Conservation (phyloP, 169 alveolate species). For the Eimeria praecox region DNA sequence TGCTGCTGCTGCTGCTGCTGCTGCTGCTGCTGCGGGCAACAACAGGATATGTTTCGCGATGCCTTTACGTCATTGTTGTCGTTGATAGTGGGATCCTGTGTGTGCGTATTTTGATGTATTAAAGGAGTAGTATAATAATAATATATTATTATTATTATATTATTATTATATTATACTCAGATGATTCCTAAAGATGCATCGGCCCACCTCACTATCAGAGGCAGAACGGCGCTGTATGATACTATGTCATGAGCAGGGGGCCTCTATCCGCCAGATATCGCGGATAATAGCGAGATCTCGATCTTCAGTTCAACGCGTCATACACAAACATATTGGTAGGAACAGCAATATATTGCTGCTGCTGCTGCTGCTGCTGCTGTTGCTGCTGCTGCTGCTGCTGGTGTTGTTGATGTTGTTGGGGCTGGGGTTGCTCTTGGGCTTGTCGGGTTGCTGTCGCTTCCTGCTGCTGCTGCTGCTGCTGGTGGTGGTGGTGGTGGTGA, state of each 20-base stretch:
- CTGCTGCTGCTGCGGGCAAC: not conserved
- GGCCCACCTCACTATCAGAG: slow-evolving; percentile 27
- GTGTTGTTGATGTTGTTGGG: not conserved
- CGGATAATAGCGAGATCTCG: slow-evolving; percentile 24
- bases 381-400: not conserved
- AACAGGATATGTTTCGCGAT: not conserved
- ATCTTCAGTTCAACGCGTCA: slow-evolving; percentile 21
- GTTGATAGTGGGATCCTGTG: no score
- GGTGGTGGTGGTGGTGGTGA: no score
- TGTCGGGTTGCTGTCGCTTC: no score
- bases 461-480: not conserved
- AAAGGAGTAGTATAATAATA: not conserved
- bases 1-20: not conserved
- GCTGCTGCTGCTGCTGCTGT: not conserved
- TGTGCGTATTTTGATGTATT: not conserved
- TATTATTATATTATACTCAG: not conserved
- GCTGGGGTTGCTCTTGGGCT: not conserved
- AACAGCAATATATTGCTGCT: not conserved
- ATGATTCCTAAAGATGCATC: slow-evolving; percentile 13
- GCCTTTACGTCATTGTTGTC: no score
- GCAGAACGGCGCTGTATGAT: slow-evolving; percentile 36
- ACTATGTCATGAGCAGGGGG: slow-evolving; percentile 11
- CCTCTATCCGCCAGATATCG: slow-evolving; percentile 22
- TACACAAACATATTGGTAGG: slow-evolving; percentile 10
- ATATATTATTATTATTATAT: no score